Base-by-base conservation (phyloP, 352 stramenopile genomes). In the Nothophytophthora sp. region DNA sequence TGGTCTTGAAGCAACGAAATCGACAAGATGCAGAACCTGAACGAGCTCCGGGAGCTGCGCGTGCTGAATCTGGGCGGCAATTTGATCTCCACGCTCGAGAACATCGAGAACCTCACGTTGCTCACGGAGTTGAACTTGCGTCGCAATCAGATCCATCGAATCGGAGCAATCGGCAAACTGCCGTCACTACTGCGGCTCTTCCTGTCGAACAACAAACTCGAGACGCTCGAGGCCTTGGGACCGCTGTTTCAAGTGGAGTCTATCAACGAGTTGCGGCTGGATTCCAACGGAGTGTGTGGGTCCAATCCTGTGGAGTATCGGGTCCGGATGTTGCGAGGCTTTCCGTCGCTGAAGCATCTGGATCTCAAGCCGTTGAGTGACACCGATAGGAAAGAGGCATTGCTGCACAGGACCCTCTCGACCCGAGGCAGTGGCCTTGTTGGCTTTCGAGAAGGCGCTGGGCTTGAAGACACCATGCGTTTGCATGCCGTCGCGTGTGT, bases 61-160 rank as follows among this genome's bases (percentile, higher is more conserved):
- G 89, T 98, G 16, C 71, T 98, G n/a, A 98, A 98, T 47, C 64
- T 98, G 15, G 88, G 88, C 12, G 84, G 88, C 5, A 97, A 97
- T 49, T 50, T 67, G 24, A 90, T 97, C 57, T 63, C 51, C 4
- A 58, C 47, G n/a, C 63, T 97, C 1, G 73, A 96, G 38, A 88
- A 88, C 28, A 78, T 97, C 19, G 69, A 90, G 20, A 81, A 76
- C 29, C 67, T 98, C 6, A 57, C 59, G 23, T 55, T 93, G 22
- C 72, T 97, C 2, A 97, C 89, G 8, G 91, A 98, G 60, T 70
- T 98, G 22, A 98, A 98, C 48, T 63, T 97, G 24, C 67, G 87
- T 13, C 77, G 88, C 18, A 97, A 97, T 57, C 50, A 58, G 16
- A 96, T 97, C 51, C 57, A 45, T 1, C 57, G 46, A 5, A 77